These are phyloP conservation scores for Mallotus repandus DNA, from an alignment of 441 rosid species.

Conservation along the genomic window DNA sequence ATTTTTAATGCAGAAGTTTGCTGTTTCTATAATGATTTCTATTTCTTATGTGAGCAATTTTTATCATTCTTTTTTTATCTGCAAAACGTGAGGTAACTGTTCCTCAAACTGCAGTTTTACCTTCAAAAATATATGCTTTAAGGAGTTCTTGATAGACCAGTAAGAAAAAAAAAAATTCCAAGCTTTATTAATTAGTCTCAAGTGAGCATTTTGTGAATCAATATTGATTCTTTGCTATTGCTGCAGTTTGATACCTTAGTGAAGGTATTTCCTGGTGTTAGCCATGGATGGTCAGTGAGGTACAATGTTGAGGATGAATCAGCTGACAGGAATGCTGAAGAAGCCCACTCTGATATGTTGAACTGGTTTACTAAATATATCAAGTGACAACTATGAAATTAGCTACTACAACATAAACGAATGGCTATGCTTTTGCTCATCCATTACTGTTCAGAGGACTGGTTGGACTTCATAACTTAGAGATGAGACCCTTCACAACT, in stretches of 20 bases:
- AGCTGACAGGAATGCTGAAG: conserved; percentile 35
- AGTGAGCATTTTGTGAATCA: too few relatives aligned
- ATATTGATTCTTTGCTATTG: not conserved
- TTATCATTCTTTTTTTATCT: too few relatives aligned
- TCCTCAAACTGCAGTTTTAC: not conserved
- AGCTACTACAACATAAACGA: not conserved
- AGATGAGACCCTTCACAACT: too few relatives aligned
- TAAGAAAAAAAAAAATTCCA: not conserved
- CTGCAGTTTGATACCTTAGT: conserved; percentile 40
- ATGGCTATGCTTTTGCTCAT: not conserved
- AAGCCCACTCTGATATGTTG: conserved; percentile 38
- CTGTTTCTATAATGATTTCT: conserved; percentile 72
- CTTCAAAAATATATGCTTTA: not conserved
- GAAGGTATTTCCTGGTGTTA: conserved; percentile 52
- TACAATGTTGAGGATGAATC: conserved; percentile 35
- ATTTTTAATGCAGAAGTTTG: conserved; percentile 80
- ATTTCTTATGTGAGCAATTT: conserved; percentile 61
- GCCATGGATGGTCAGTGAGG: conserved; percentile 45
- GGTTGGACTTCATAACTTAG: too few relatives aligned
- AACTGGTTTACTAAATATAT: conserved; percentile 36
- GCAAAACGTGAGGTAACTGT: conserved; percentile 49
- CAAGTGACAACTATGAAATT: conserved; percentile 16
- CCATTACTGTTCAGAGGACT: not conserved
- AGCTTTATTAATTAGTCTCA: not conserved
- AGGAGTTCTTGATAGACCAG: too few relatives aligned